Conservation (phyloP, 148 eudicot species). For the Tetragonia tetragonoides region DNA sequence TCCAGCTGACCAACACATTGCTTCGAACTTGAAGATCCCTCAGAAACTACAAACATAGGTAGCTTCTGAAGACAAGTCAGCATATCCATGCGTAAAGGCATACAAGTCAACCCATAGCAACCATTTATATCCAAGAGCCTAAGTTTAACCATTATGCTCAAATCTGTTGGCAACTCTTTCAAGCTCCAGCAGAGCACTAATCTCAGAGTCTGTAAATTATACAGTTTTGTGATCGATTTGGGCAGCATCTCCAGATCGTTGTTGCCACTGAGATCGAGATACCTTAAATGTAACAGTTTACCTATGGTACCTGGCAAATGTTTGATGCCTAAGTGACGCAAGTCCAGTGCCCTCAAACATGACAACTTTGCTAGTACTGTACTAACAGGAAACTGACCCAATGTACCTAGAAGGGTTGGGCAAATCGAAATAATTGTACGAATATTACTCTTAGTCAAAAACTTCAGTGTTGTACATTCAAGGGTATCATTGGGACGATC, state of each 20-base stretch:
- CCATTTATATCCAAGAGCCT: neutral
- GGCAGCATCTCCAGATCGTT: neutral
- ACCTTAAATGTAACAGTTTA: conserved; percentile 27
- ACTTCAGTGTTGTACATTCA: neutral
- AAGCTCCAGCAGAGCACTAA: neutral
- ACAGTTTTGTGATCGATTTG: conserved; percentile 15
- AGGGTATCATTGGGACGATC: neutral
- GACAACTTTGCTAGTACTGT: neutral
- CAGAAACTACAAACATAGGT: neutral
- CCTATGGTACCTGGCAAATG: conserved; percentile 18
- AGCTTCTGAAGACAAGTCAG: conserved; percentile 14
- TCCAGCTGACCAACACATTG: neutral
- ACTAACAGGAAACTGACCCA: neutral
- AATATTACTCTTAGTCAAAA: neutral
- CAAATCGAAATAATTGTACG: neutral
- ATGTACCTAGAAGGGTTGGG: neutral
- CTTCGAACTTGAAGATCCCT: neutral
- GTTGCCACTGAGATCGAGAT: conserved; percentile 17
- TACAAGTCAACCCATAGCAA: neutral
- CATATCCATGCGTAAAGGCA: conserved; percentile 27
- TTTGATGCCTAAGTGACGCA: neutral
- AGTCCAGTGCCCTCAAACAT: conserved; percentile 20
- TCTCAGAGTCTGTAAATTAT: conserved; percentile 23
- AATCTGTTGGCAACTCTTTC: conserved; percentile 20
- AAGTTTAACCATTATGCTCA: conserved; percentile 24